Evolutionary conservation across 225 moss, liverwort and hornwort genomes (phyloP), one percentile per base, ranked within the genome.

Genomic region (Straminergon stramineum): DNA sequence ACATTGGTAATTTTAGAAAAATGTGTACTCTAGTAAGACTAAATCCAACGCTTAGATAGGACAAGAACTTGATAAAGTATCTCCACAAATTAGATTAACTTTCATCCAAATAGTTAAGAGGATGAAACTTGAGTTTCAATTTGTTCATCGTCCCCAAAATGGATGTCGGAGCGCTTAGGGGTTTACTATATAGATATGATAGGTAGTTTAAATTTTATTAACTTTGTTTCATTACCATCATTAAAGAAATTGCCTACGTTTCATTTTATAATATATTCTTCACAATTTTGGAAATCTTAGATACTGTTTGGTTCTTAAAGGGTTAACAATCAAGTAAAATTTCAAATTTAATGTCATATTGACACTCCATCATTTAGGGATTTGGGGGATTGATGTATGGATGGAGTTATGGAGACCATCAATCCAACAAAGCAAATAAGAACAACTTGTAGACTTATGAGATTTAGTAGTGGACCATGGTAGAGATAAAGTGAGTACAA

Each of bases 401-500:
- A 45, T 74, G 10, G 28, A 45, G 2, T 45, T 1, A 74, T 16
- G 1, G 27, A 43, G 9, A 71, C 5, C 0, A 1, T 28, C 9
- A 43, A 1, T 16, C 16, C 13, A 16, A 16, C 8, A 26, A 73
- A 45, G 15, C 6, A 17, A 3, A 45, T 74, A 45, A 23, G 28
- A 74, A 45, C 10, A 74, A 28, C 1, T 28, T 45, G 1, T 45
- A 45, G 45, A 28, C 17, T 28, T 10, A 8, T 45, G 27, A 17
- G 10, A 23, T 45, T 45, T 74, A 6, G 17, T 17, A 74, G 2
- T 45, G 4, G 6, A 45, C 1, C 0, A 0, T 45, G 2, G 30
- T 18, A 1, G 30, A 30, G 17, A 28, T 45, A 17, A 74, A 30
- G 10, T 1, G 0, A 43, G 8, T 28, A 28, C 6, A 28, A 74